Base-by-base conservation (phyloP, 2,329 filamentous ascomycete genomes). In the Geosmithia flava region DNA sequence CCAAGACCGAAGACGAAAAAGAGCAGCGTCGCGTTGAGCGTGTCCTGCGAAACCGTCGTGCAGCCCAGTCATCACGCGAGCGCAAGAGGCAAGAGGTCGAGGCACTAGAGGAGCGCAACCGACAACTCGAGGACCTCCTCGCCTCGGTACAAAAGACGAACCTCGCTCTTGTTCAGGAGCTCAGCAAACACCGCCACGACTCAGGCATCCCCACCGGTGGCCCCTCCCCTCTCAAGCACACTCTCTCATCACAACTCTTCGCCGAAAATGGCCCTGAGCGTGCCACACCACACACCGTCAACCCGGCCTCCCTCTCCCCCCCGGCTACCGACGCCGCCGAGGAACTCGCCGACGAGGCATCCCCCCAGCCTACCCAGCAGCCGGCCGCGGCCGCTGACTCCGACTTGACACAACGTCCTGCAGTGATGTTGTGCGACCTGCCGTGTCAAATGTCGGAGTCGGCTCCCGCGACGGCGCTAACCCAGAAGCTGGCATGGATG, bases 401-500 rank as follows among this genome's bases (percentile, higher is more conserved):
- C 81, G 87, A 94, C 78, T 72, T 80, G 93, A 93, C 90, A 96
- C 93, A 96, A 96, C 90, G 94, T 95, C 90, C 93, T 97, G 93
- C 93, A 78, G 93, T 79, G 90, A 84, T 96, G 91, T 96, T 97
- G 93, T 97, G 85, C 67, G 93, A 95, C 93, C 93, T 95, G 93
- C 93, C 85, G 93, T 98, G 93, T 97, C 93, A 83, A 91, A 90
- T 81, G 83, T 91, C 86, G 85, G 79, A 72, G 75, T 77, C 76
- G 69, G 72, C 69, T 66, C 67, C 70, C 60, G 66, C 63, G 64
- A 64, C 66, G 58, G 71, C 55, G 62, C 62, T 60, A 58, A 70
- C 66, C 55, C 70, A 59, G 62, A 68, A 65, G 59, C 61, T 49
- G 54, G 59, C 53, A 53, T 58, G 53, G 52, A 63, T 61, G 62